Evolutionary conservation across 768 basidiomycete species (phyloP).

Genomic region (Mrakia frigida): DNA sequence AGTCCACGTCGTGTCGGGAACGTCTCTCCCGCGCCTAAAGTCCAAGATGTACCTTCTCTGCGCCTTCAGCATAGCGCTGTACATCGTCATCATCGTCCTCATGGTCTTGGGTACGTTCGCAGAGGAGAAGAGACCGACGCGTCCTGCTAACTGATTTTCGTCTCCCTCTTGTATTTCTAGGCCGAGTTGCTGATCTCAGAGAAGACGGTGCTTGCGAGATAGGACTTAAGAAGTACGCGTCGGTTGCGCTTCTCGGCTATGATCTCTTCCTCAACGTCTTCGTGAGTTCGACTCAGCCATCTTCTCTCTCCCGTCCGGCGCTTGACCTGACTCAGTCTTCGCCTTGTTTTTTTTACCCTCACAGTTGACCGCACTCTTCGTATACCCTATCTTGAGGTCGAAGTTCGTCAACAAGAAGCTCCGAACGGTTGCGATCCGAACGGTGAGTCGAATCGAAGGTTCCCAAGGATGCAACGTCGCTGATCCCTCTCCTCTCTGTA

Average conservation of each 20-base stretch:
- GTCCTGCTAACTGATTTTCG: neutral
- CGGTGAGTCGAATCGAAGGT: slow-evolving; percentile 4
- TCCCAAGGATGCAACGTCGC: too few relatives aligned
- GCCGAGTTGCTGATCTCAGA: slow-evolving; percentile 17
- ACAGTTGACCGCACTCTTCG: slow-evolving; percentile 26
- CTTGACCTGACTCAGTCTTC: neutral
- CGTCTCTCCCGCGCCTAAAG: slow-evolving; percentile 9
- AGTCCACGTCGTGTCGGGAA: slow-evolving; percentile 28
- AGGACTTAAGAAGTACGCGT: slow-evolving; percentile 25
- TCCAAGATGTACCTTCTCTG: slow-evolving; percentile 21
- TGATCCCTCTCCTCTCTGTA: neutral
- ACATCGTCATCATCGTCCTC: slow-evolving; percentile 16
- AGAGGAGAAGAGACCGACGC: neutral
- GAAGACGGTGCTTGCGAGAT: slow-evolving; percentile 20
- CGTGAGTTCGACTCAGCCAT: neutral
- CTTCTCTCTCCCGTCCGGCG: too few relatives aligned
- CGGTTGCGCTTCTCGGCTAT: slow-evolving; percentile 22
- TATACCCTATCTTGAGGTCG: slow-evolving; percentile 25
- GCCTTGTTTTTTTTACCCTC: too few relatives aligned
- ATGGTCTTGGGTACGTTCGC: slow-evolving; percentile 24
- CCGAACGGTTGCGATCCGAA: slow-evolving; percentile 18
- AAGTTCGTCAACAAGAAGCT: slow-evolving; percentile 25
- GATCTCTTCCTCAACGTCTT: slow-evolving; percentile 32
- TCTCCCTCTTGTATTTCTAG: neutral
- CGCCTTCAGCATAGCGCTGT: slow-evolving; percentile 2